Conservation (phyloP, 2,329 filamentous ascomycete genomes). For the Pseudocercospora crystallina region DNA sequence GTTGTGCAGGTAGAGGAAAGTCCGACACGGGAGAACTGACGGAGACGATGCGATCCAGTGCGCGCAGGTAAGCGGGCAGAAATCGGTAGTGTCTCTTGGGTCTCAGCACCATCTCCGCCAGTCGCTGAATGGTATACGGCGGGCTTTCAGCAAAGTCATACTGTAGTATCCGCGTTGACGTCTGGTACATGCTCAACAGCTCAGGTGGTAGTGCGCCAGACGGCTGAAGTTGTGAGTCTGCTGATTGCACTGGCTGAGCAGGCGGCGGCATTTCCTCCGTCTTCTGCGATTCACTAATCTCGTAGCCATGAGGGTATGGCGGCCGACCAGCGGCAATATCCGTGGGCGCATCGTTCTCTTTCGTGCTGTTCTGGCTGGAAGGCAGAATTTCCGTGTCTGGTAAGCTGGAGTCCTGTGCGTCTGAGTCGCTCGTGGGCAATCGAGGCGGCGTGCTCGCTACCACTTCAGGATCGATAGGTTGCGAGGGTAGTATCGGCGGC, state of each 20-base stretch:
- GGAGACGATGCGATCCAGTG: slow-evolving; percentile 83
- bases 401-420: slow-evolving; percentile 22
- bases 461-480: slow-evolving; percentile 34
- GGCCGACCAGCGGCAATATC: slow-evolving; percentile 38
- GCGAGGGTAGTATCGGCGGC: slow-evolving; percentile 34
- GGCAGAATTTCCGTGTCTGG: slow-evolving; percentile 22
- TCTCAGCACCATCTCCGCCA: slow-evolving; percentile 78
- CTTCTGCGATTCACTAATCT: slow-evolving; percentile 27
- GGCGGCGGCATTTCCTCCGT: slow-evolving; percentile 27
- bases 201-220: slow-evolving; percentile 60
- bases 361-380: slow-evolving; percentile 59
- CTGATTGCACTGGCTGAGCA: slow-evolving; percentile 24
- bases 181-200: slow-evolving; percentile 56
- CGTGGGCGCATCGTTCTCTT: slow-evolving; percentile 62
- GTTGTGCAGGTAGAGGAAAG: slow-evolving; percentile 73
- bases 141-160: slow-evolving; percentile 69
- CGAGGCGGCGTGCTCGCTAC: slow-evolving; percentile 32
- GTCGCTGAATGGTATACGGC: slow-evolving; percentile 88
- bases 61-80: slow-evolving; percentile 81
- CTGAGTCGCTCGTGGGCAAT: slow-evolving; percentile 36
- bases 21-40: slow-evolving; percentile 79
- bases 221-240: too few relatives aligned
- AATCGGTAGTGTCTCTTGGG: slow-evolving; percentile 79
- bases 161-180: slow-evolving; percentile 31
- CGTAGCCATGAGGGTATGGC: slow-evolving; percentile 38